Conservation (phyloP, 176 grass and related monocot genomes). For the Bolboschoenus planiculmis region DNA sequence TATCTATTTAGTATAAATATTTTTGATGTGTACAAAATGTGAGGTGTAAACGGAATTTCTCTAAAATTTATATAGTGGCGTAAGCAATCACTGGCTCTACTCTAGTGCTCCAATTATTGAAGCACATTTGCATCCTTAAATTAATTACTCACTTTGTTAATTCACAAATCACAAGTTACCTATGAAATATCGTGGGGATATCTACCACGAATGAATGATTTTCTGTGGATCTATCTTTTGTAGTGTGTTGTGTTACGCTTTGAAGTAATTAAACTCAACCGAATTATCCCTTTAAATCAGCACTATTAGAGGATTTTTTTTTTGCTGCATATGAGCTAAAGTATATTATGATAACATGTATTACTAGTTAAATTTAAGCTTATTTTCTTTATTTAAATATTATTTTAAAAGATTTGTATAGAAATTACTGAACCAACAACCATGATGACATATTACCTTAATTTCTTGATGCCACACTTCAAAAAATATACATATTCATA, state of each 20-base stretch:
- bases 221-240: neutral
- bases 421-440: neutral
- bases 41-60: no score
- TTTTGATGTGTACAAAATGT: no score
- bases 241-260: neutral
- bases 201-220: neutral
- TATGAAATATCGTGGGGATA: slow-evolving; percentile 19
- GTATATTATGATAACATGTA: neutral
- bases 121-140: neutral
- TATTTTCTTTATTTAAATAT: neutral
- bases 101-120: slow-evolving; percentile 18
- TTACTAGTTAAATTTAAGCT: neutral
- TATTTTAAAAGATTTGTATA: neutral
- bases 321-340: neutral
- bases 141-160: slow-evolving; percentile 1
- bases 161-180: slow-evolving; percentile 9
- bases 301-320: neutral
- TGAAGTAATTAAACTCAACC: neutral
- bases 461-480: neutral
- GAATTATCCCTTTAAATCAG: neutral
- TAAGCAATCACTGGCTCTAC: slow-evolving; percentile 13
- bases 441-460: neutral
- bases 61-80: no score
- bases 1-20: no score
- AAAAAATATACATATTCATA: neutral